Evolutionary conservation across 352 stramenopile species (phyloP), one percentile per base, ranked within the genome.

Genomic region (Globisporangium rhizosaccharum): DNA sequence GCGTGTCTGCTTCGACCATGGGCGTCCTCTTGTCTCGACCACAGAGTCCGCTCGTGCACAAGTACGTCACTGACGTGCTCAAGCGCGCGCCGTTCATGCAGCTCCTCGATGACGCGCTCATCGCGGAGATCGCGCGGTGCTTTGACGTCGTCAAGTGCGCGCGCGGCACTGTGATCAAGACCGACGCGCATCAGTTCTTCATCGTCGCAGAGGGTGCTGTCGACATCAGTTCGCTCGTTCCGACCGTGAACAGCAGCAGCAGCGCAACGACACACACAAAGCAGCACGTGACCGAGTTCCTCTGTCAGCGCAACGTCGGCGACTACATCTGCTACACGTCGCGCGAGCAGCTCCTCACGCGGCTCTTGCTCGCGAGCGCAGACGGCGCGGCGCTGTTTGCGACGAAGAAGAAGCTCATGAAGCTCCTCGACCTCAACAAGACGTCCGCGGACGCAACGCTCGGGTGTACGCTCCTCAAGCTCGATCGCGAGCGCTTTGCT

Each of bases 11-110:
- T n/a, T 17, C 7, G 6, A 1, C 51, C 20, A 70, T 70, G 63
- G 63, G 63, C 12, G 51, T 49, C 1, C n/a, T 60, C 26, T 36
- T 65, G 45, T n/a, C 51, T 23, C 46, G n/a, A 14, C 51, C 42
- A 51, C 51, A 50, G 55, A 71, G 44, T 23, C 25, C 46, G 28
- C 59, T 37, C 23, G 25, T 51, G 44, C 50, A 64, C 46, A 76
- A 70, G 23, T 50, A 71, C 51, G 53, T 79, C 44, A 53, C 72
- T 17, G 65, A 77, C 30, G 73, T 71, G 51, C 68, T 88, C 20
- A 73, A 78, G 55, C 81, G 78, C 53, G 62, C 76, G 41, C 76
- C 77, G 26, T 88, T 87, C 61, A 83, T 86, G 66, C 75, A 82
- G 57, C 77, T 88, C 59, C 75, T 90, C 67, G 73, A 87, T 65